Evolutionary conservation across 495 filamentous ascomycete genomes (phyloP).

Genomic region (Poronia punctata): DNA sequence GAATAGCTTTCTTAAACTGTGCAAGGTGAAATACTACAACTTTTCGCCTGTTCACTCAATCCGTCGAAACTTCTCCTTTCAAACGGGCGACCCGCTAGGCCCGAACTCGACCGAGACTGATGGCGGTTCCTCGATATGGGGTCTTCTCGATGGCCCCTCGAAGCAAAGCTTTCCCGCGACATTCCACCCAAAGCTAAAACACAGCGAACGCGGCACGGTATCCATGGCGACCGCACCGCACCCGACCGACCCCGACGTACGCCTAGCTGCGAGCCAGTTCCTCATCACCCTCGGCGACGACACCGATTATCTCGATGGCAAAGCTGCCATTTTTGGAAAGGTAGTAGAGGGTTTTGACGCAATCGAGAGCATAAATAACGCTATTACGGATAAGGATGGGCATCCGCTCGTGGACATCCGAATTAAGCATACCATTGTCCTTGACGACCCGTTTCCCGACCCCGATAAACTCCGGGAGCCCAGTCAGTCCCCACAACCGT

Average conservation of each 20-base stretch:
- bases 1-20: conserved; percentile 91
- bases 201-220: conserved; percentile 79
- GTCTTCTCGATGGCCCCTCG: conserved; percentile 61
- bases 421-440: conserved; percentile 80
- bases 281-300: conserved; percentile 81
- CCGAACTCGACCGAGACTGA: conserved; percentile 75
- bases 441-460: conserved; percentile 85
- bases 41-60: conserved; percentile 83
- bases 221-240: conserved; percentile 87
- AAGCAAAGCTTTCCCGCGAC: conserved; percentile 77
- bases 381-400: conserved; percentile 77
- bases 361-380: conserved; percentile 85
- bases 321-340: conserved; percentile 88
- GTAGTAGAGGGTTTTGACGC: conserved; percentile 91
- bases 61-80: conserved; percentile 88
- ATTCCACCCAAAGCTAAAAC: conserved; percentile 76
- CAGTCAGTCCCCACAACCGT: conserved; percentile 71
- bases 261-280: conserved; percentile 82
- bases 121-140: conserved; percentile 91
- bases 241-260: conserved; percentile 68
- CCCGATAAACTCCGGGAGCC: conserved; percentile 69
- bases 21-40: conserved; percentile 97
- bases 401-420: conserved; percentile 85
- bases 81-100: conserved; percentile 88
- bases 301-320: conserved; percentile 82